These are phyloP conservation scores for Pelargonium nanum DNA, from an alignment of 345 rosid species.

Conservation along the genomic window DNA sequence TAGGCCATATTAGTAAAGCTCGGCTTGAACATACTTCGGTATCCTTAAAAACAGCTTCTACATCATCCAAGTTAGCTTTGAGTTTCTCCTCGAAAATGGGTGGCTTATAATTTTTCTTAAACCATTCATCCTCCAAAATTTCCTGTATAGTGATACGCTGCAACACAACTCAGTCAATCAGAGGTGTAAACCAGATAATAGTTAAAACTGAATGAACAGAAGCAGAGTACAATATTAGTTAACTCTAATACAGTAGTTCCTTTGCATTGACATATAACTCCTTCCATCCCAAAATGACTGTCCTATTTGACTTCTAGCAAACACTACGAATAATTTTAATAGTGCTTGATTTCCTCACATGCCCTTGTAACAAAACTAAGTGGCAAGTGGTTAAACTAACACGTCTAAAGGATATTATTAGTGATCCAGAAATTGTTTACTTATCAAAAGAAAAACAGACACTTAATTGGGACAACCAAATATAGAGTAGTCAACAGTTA, in stretches of 20 bases:
- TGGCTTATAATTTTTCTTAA: slow-evolving; percentile 70
- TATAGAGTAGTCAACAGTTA: too few species aligned
- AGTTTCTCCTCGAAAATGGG: slow-evolving; percentile 75
- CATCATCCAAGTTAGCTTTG: slow-evolving; percentile 62
- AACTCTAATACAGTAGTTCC: background rate
- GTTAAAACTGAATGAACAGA: background rate
- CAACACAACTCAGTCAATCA: slow-evolving; percentile 7
- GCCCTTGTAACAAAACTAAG: too few species aligned
- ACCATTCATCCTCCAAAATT: slow-evolving; percentile 82
- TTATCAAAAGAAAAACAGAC: too few species aligned
- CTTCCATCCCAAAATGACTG: background rate
- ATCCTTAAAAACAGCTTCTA: slow-evolving; percentile 91
- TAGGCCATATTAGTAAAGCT: too few species aligned
- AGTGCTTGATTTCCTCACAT: too few species aligned
- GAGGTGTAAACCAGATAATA: background rate
- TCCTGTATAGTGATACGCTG: slow-evolving; percentile 86
- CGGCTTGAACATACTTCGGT: slow-evolving; percentile 43
- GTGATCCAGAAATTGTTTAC: too few species aligned
- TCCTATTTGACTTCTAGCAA: too few species aligned
- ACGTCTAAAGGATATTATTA: too few species aligned
- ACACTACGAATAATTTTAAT: too few species aligned
- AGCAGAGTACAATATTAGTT: background rate
- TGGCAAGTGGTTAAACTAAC: too few species aligned
- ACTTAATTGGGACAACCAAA: too few species aligned
- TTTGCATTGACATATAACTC: background rate